Conservation (phyloP, 164 flowering plant genomes). For the Stephania yunnanensis region DNA sequence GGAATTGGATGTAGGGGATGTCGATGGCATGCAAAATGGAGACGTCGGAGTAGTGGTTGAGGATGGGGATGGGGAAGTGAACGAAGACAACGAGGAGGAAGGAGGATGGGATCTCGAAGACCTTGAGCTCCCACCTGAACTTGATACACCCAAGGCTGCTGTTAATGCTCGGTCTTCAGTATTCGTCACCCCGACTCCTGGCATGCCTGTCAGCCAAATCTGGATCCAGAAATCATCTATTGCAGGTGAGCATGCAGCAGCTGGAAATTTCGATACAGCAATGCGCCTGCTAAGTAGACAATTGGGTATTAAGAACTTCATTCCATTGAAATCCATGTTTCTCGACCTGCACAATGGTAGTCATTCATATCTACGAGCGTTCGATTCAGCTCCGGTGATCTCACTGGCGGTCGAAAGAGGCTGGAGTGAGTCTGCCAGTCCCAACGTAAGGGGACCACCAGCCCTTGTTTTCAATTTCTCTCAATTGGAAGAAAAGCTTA, state of each 20-base stretch:
- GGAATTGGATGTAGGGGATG: constrained; percentile 29
- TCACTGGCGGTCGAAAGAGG: constrained; percentile 31
- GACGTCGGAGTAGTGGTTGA: constrained; percentile 19
- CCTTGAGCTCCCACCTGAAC: constrained; percentile 32
- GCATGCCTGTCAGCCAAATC: constrained; percentile 39
- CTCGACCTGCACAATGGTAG: constrained; percentile 32
- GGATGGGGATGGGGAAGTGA: constrained; percentile 24
- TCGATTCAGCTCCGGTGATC: constrained; percentile 29
- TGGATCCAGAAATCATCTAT: constrained; percentile 39
- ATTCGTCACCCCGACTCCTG: constrained; percentile 31
- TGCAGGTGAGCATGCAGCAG: constrained; percentile 38
- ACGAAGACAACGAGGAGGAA: constrained; percentile 27
- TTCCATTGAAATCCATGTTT: constrained; percentile 30
- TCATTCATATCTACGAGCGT: constrained; percentile 26
- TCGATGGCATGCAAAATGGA: constrained; percentile 23
- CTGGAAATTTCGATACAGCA: constrained; percentile 38
- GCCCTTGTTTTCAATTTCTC: constrained; percentile 31
- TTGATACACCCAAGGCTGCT: constrained; percentile 23
- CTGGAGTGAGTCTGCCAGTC: constrained; percentile 32
- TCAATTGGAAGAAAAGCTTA: constrained; percentile 29
- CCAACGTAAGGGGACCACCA: constrained; percentile 36
- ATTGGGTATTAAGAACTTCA: constrained; percentile 32
- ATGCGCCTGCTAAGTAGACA: constrained; percentile 37
- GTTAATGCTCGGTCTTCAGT: constrained; percentile 17
- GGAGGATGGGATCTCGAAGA: constrained; percentile 41